Conservation (phyloP, 2,329 filamentous ascomycete genomes). For the Blastomyces percursus region DNA sequence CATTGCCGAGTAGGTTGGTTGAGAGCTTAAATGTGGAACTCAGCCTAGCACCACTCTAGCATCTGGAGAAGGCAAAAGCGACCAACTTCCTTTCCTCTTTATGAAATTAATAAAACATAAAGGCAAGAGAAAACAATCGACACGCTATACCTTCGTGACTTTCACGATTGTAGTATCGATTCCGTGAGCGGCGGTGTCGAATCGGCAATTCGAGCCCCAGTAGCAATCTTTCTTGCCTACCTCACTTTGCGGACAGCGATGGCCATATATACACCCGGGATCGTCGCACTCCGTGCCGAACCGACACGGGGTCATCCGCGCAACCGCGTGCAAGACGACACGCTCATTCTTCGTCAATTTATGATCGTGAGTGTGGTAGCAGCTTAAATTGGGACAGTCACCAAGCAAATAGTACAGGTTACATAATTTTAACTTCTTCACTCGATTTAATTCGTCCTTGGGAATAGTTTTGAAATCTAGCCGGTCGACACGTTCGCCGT, state of each 20-base stretch:
- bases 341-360: constrained; percentile 44
- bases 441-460: constrained; percentile 45
- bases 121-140: not conserved
- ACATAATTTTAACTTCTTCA: constrained; percentile 54
- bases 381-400: constrained; percentile 47
- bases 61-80: not conserved
- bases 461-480: constrained; percentile 41
- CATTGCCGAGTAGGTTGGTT: not conserved
- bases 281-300: constrained; percentile 49
- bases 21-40: not conserved
- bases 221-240: constrained; percentile 45
- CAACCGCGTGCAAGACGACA: constrained; percentile 46
- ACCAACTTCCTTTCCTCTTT: not conserved
- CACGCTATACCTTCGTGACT: constrained; percentile 12
- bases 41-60: not conserved
- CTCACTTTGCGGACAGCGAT: constrained; percentile 47
- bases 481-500: constrained; percentile 49
- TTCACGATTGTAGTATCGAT: constrained; percentile 48
- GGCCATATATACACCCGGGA: constrained; percentile 52
- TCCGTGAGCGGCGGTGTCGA: constrained; percentile 46
- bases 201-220: constrained; percentile 49
- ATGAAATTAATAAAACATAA: not conserved
- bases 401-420: constrained; percentile 50
- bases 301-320: constrained; percentile 52
- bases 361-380: constrained; percentile 44